Base-by-base conservation (phyloP, 1,284 basidiomycete species). In the Cryptococcus hybrid region DNA sequence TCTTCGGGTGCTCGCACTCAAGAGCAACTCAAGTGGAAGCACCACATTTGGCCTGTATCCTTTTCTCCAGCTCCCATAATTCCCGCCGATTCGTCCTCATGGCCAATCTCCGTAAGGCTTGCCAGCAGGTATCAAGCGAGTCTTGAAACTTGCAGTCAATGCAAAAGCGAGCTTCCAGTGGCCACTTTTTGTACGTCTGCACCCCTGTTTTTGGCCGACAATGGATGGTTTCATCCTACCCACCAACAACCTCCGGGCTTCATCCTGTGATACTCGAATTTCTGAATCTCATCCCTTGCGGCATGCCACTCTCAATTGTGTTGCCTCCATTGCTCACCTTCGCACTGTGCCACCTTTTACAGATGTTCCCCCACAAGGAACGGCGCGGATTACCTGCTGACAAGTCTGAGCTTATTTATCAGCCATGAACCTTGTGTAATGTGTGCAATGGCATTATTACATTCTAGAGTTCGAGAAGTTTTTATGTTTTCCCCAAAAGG, bases 401-500 rank as follows among this genome's bases (percentile, higher is more conserved):
- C 91, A 0, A 85, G 85, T 0, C 82, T 87, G 34, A 85, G 86
- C 1, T 80, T 96, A 24, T 96, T 96, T 79, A 84, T 86, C 51
- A 90, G 90, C 2, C 93, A 97, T 75, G 93, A 97, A 68, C 93
- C 94, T 2, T 97, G 94, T 68, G 83, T 96, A 57, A 92, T 96
- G 89, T 97, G 94, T 73, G 85, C 86, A 63, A 97, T 97, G 94
- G 90, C 92, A 2, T 79, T 97, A 15, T 78, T 94, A 7, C 94
- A 97, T 77, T 92, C 89, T 2, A 84, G 94, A 18, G 90, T 95
- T 53, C 86, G 88, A 64, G 88, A 92, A 63, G 83, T 95, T 4
- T 90, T 60, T 93, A 87, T 69, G 70, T 93, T 24, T 71, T 39
- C 84, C 88, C 0, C 61, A 63, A 54, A 15, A 71, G 70, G 12